Base-by-base conservation (phyloP, 2,329 filamentous ascomycete genomes). In the Xylariomycetidae sp. region DNA sequence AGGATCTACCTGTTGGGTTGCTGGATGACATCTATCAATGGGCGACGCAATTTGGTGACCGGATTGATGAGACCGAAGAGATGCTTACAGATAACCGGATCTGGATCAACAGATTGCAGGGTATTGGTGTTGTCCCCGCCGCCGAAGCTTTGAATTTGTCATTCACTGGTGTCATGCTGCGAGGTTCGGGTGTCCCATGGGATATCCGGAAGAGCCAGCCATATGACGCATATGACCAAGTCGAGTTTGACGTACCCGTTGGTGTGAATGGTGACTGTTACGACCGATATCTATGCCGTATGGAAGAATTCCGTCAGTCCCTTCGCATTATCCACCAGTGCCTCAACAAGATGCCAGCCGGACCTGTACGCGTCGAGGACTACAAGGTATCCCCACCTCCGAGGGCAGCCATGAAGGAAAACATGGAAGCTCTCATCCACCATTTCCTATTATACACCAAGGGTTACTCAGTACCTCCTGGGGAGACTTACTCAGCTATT, bases 21-120 rank as follows among this genome's bases (percentile, higher is more conserved):
- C 80, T 98, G 31, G 94, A 98, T 61, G 92, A 98, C 59, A 98
- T 98, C 57, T 97, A 98, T 71, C 90, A 97, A 68, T 98, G 92
- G 92, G 92, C 92, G 12, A 98, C 92, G 38, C 92, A 98, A 64
- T 98, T 98, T 56, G 86, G 88, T 54, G 92, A 98, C 70, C 88
- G 92, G 51, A 92, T 98, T 54, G 92, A 98, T 61, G 92, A 98
- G 66, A 97, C 92, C 35, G 92, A 98, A 64, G 92, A 98, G 65
- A 85, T 98, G 70, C 77, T 98, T 51, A 98, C 92, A 26, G 92
- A 98, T 64, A 98, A 98, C 77, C 88, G 94, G 59, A 97, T 98
- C 72, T 98, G 94, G 94, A 89, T 94, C 53, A 84, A 88, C 55
- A 80, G 92, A 62, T 85, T 94, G 48, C 82, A 92, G 65, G 88